Evolutionary conservation across 2,329 filamentous ascomycete species (phyloP), one percentile per base, ranked within the genome.

Genomic region (Pseudonectria foliicola): DNA sequence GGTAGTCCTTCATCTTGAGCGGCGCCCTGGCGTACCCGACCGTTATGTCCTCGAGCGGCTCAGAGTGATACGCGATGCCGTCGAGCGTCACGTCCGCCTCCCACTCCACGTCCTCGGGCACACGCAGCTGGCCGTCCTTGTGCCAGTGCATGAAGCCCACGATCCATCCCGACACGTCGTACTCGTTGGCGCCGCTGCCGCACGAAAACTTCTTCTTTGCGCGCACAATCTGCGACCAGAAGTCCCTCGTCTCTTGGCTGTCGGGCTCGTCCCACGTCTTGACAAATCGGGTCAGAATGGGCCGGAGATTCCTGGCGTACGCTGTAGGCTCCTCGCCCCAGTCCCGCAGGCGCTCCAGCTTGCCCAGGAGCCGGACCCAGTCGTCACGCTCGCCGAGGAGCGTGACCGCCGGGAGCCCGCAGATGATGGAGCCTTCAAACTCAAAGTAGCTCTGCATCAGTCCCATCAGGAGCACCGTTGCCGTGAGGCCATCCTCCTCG

Each of bases 71-170:
- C 2, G 43, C 26, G 5, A 61, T 33, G 2, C 48, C 50, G 12
- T 60, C 56, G 2, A 61, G 45, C 11, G 36, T 49, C 4, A 54
- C 30, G 4, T 39, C 33, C 13, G 35, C 33, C 4, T 32, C 28
- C 2, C 23, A 31, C 2, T 37, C 29, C 28, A 40, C 30, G 3
- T 38, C 31, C 5, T 50, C 42, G 3, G 43, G 36, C 11, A 54
- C 35, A 7, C 49, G 34, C 25, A 50, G 34, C 1, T 31, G 25
- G 0, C 69, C 70, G 12, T 59, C 38, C 1, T 44, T 48, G 12
- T 53, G 45, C 64, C 67, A 73, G 42, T 64, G 66, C 43, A 63
- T 54, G 40, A 73, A 71, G 0, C 61, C 66, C 1, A 64, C 65
- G 34, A 71, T 60, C 69, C 68, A 74, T 5, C 71, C 70, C 0